A percentile compares a stretch with the other conserved stretches of the same genome.
phyloP scores from a whole-genome alignment of 306 rosid species.

The Inga oerstediana region DNA sequence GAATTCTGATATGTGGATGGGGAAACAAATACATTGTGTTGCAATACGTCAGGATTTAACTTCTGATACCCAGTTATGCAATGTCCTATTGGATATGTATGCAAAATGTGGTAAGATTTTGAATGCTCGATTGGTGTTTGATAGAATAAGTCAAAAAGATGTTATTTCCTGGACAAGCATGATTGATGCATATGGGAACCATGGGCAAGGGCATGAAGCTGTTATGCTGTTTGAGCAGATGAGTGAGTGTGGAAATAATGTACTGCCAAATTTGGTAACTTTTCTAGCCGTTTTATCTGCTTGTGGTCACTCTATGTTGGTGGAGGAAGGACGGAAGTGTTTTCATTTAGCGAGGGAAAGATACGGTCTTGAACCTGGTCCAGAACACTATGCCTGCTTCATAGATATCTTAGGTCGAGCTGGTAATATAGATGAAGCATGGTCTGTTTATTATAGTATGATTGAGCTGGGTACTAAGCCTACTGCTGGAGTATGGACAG shows the following conservation, averaged over 20 bases:
- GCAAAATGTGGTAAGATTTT: slow-evolving; percentile 59
- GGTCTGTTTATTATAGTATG: slow-evolving; percentile 48
- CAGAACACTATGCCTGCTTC: slow-evolving; percentile 62
- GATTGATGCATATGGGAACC: slow-evolving; percentile 61
- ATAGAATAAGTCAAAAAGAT: slow-evolving; percentile 44
- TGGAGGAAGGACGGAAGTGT: slow-evolving; percentile 57
- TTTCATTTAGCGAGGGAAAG: slow-evolving; percentile 47
- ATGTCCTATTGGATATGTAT: slow-evolving; percentile 58
- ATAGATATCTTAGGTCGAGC: slow-evolving; percentile 62
- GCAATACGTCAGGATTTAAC: slow-evolving; percentile 54
- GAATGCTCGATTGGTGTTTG: slow-evolving; percentile 45
- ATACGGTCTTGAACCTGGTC: slow-evolving; percentile 51
- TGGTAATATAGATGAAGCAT: slow-evolving; percentile 56
- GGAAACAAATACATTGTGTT: slow-evolving; percentile 69
- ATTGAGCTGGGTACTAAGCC: slow-evolving; percentile 37
- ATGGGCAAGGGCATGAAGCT: slow-evolving; percentile 59
- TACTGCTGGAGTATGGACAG: slow-evolving; percentile 48
- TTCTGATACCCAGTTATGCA: slow-evolving; percentile 54
- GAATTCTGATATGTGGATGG: slow-evolving; percentile 52
- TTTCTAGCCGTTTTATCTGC: slow-evolving; percentile 52
- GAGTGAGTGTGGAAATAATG: slow-evolving; percentile 42
- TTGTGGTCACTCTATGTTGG: slow-evolving; percentile 58
- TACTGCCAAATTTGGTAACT: slow-evolving; percentile 55
- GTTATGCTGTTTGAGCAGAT: slow-evolving; percentile 46
- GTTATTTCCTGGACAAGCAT: slow-evolving; percentile 65